These are phyloP conservation scores for Colletotrichum liaoningense DNA, from an alignment of 2,329 filamentous ascomycete species.

Conservation along the genomic window DNA sequence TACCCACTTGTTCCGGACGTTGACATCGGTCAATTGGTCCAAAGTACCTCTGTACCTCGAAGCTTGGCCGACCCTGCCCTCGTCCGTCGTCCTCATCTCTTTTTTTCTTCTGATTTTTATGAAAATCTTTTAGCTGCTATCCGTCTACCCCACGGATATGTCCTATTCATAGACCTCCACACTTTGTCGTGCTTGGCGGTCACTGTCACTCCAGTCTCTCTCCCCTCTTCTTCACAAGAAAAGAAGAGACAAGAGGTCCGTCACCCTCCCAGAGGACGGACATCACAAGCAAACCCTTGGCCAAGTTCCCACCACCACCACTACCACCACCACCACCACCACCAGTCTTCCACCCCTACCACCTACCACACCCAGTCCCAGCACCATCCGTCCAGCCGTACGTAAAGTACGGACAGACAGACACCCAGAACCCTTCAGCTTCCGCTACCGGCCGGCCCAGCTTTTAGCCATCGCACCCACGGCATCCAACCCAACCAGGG, in stretches of 20 bases:
- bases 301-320: constrained; percentile 2
- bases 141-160: constrained; percentile 24
- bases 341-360: no score
- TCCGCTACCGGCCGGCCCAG: constrained; percentile 31
- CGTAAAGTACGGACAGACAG: neutral
- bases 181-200: constrained; percentile 8
- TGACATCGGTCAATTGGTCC: constrained; percentile 24
- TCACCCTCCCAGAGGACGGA: neutral
- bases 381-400: constrained; percentile 1
- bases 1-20: constrained; percentile 28
- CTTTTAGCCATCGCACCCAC: constrained; percentile 21
- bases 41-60: constrained; percentile 2
- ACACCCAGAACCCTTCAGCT: constrained; percentile 2
- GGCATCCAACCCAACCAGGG: constrained; percentile 19
- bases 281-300: neutral
- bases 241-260: neutral
- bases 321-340: neutral
- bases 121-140: constrained; percentile 6
- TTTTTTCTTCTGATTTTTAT: constrained; percentile 8
- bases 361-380: constrained; percentile 1
- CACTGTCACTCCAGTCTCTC: neutral
- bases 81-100: neutral
- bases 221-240: neutral
- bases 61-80: constrained; percentile 9
- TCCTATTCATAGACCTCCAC: constrained; percentile 24